phyloP scores from a whole-genome alignment of 2,329 filamentous ascomycete species.

The Emydomyces testavorans region DNA sequence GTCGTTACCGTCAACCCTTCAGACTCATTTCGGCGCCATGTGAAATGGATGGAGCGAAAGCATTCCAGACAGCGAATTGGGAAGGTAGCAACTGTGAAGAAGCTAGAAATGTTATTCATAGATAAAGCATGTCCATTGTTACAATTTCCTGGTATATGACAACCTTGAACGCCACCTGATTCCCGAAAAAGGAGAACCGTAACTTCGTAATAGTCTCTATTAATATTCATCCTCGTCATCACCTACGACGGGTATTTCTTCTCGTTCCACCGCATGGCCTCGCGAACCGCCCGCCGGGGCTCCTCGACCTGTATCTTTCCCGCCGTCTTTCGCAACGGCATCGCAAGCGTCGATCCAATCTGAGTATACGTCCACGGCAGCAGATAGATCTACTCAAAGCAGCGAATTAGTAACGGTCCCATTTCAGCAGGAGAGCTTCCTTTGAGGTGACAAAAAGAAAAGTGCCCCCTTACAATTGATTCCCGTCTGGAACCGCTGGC shows the following conservation, averaged over 20 bases:
- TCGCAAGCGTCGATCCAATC: slow-evolving; percentile 98
- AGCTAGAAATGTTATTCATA: neutral
- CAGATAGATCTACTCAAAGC: slow-evolving; percentile 60
- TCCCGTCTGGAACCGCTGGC: slow-evolving; percentile 80
- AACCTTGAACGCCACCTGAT: slow-evolving; percentile 8
- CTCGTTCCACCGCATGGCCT: slow-evolving; percentile 2
- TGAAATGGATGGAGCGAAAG: too few species aligned
- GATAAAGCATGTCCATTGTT: neutral
- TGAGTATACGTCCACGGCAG: slow-evolving; percentile 86
- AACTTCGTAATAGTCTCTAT: slow-evolving; percentile 15
- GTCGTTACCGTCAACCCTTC: too few species aligned
- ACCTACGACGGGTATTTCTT: slow-evolving; percentile 16
- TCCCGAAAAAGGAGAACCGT: slow-evolving; percentile 1
- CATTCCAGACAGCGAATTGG: too few species aligned
- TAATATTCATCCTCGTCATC: slow-evolving; percentile 39
- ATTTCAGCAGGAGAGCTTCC: slow-evolving; percentile 23
- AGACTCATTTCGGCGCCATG: too few species aligned
- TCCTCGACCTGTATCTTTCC: slow-evolving; percentile 17
- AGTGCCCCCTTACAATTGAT: slow-evolving; percentile 62
- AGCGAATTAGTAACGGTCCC: neutral
- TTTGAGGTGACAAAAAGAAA: neutral
- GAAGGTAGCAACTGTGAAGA: too few species aligned
- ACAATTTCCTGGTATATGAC: neutral
- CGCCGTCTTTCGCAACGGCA: slow-evolving; percentile 51
- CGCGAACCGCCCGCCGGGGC: slow-evolving; percentile 12